Conservation (phyloP, 139 green algal genomes). For the Chlamydomonas incerta region DNA sequence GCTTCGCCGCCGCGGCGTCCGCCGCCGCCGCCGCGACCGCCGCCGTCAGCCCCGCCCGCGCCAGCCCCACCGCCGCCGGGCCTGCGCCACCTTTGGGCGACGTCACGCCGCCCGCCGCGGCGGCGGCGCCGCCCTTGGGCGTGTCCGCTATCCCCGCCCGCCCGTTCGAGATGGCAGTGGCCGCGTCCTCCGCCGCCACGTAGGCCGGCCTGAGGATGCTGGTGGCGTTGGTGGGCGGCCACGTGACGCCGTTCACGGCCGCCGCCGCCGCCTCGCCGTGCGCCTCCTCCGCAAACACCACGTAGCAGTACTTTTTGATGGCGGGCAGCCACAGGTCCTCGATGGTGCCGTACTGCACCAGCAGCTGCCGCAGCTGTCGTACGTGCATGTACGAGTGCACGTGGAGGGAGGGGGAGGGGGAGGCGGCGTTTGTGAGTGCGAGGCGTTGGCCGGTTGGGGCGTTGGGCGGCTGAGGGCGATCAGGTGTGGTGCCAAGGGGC, state of each 20-base stretch:
- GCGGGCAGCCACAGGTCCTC: constrained; percentile 84
- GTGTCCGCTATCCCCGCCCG: constrained; percentile 8
- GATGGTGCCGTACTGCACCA: constrained; percentile 65
- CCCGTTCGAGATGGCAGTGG: constrained; percentile 59
- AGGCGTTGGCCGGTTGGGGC: too few species aligned
- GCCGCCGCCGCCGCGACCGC: background rate
- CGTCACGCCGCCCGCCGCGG: background rate
- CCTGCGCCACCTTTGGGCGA: background rate
- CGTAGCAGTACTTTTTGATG: constrained; percentile 85
- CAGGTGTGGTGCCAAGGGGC: too few species aligned
- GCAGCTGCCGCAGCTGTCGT: constrained; percentile 54
- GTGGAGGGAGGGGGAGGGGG: background rate
- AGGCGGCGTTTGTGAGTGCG: too few species aligned
- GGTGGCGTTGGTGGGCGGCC: constrained; percentile 62
- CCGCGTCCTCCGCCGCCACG: constrained; percentile 61
- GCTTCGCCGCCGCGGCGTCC: background rate
- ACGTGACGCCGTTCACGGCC: constrained; percentile 62
- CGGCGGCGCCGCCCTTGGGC: constrained; percentile 29
- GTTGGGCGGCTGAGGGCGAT: too few species aligned
- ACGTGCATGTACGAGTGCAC: background rate
- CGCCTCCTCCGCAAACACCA: constrained; percentile 66
- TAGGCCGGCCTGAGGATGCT: constrained; percentile 58
- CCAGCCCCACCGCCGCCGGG: background rate
- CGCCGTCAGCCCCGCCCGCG: background rate
- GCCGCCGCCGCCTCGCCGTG: constrained; percentile 67